Base-by-base conservation (phyloP, 2,329 filamentous ascomycete species). In the Claviceps spartinae region DNA sequence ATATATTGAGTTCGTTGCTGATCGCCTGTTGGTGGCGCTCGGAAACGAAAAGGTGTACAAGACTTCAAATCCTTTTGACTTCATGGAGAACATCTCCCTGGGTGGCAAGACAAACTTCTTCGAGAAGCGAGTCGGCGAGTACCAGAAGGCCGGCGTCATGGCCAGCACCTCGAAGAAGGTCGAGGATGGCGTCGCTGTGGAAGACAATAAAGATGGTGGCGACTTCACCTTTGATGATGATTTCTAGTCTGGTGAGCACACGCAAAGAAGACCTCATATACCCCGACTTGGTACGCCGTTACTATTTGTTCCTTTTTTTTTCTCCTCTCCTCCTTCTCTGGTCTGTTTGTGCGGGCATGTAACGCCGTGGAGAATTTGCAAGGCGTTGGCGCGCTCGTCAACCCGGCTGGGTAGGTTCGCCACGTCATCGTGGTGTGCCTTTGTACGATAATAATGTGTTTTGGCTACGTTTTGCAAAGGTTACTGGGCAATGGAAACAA, bases 21-120 rank as follows among this genome's bases (percentile, higher is more conserved):
- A 98, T 70, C 87, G 93, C 62, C 85, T 98, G 38, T 81, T 98
- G 38, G 76, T 97, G 54, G 84, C 93, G 36, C 86, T 98, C 47
- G 93, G 93, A 64, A 96, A 96, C 72, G 80, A 86, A 62, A 97
- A 96, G 79, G 78, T 86, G 63, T 98, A 95, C 82, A 87, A 93
- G 67, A 77, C 85, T 26, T 81, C 84, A 69, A 98, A 98, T 76
- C 93, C 93, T 67, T 98, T 98, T 69, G 93, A 98, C 78, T 98
- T 98, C 72, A 98, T 98, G 93, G 93, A 98, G 80, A 96, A 95
- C 74, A 98, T 98, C 72, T 97, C 93, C 22, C 81, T 98, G 11
- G 88, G 89, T 50, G 93, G 93, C 72, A 98, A 98, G 86, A 98
- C 93, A 69, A 98, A 98, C 83, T 98, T 98, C 82, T 98, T 98